Evolutionary conservation across 306 rosid genomes (phyloP), one percentile per base, ranked within the genome.

Genomic region (Sicyos edulis): DNA sequence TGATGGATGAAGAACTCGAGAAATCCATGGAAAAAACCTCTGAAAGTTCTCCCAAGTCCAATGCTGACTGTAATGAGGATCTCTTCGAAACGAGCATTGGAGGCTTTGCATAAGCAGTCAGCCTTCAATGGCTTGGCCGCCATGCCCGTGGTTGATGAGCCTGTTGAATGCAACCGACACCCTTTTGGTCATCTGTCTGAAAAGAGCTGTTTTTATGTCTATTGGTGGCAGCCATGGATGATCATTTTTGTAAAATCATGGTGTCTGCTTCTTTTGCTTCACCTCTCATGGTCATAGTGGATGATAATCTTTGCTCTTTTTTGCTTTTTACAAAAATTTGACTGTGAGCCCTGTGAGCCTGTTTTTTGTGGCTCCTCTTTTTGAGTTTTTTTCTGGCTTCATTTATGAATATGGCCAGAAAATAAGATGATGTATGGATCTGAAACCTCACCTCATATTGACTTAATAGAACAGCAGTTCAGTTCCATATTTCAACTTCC

Each of bases 141-240:
- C 57, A 22, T 68, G 57, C 42, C 57, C 42, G 56, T 73, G 83
- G 74, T 54, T 72, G 78, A 73, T 24, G 77, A 75, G 63, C 67
- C 54, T 12, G 53, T 34, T 45, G 57, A 52, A 68, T n/a, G 42
- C 37, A 17, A 70, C 78, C 77, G 22, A 62, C 79, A 82, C 80
- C 84, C 79, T 42, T 64, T 78, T 82, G 97, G 87, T 91, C 96
- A 82, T 91, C 88, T 70, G 88, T 85, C 77, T 70, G 62, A 72
- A 65, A 63, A 73, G 91, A 82, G 97, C 96, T 91, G 97, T 47
- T 68, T 83, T 81, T 69, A 70, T 81, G 88, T 85, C 92, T 82
- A 80, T 87, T 90, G 52, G n/a, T 70, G 83, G 92, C 96, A 84
- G 97, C 96, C 97, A 84, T 84, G 89, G 96, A 85, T 86, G 95